Evolutionary conservation across 2,329 filamentous ascomycete genomes (phyloP), one percentile per base, ranked within the genome.

Genomic region (Fusarium stilboides): DNA sequence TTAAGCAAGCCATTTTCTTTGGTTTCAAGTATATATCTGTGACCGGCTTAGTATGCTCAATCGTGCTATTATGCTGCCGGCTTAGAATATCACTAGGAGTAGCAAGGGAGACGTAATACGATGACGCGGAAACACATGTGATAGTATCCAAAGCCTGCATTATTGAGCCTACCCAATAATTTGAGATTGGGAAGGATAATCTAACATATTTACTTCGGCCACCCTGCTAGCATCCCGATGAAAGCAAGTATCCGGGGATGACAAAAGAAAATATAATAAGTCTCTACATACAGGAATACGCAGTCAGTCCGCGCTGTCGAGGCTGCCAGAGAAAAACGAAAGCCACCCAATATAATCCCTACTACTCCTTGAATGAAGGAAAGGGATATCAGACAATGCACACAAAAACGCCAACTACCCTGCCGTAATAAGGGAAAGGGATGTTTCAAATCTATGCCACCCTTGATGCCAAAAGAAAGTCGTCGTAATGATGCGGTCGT

Each of bases 361-460:
- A 54, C 58, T 70, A 31, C 51, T 70, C 59, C 65, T 49, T 43
- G 37, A 68, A 50, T 62, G 68, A 68, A 67, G 50, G 68, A 73
- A 76, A 71, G 75, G 72, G 73, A 76, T 77, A 77, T 78, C 69
- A 74, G 68, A 61, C 71, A 72, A 70, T 63, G 66, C 67, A 76
- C 58, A 64, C 52, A 70, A 71, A 71, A 80, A 80, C 77, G 76
- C 77, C 78, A 55, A 60, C 76, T 71, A 72, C 69, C 72, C 75
- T 68, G 68, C 72, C 71, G 65, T 71, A 68, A 67, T 64, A 75
- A 75, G 62, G 54, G 70, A 72, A 63, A 63, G 61, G 69, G 76
- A 73, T 72, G 65, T 68, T 62, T 74, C 68, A 71, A 70, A 72
- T 81, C 78, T 81, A 81, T 80, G 77, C 75, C 72, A 74, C 72